Conservation (phyloP, 1,284 basidiomycete species). For the Chondrostereum purpureum region DNA sequence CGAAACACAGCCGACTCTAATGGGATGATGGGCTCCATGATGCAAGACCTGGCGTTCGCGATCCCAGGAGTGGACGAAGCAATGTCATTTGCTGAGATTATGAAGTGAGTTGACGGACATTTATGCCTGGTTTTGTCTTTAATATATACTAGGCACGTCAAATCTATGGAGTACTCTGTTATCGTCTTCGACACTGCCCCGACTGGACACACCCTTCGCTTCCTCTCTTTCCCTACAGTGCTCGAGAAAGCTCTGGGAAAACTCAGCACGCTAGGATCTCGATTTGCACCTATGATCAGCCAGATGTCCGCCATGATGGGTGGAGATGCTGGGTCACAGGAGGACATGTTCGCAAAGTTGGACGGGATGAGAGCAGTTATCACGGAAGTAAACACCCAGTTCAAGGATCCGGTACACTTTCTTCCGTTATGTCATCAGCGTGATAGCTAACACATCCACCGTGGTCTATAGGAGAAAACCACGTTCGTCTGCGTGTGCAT, state of each 20-base stretch:
- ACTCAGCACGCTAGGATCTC: constrained; percentile 83
- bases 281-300: constrained; percentile 96
- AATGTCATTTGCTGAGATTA: constrained; percentile 99
- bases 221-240: constrained; percentile 96
- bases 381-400: constrained; percentile 98
- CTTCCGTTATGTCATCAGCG: constrained; percentile 1
- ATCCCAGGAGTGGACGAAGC: constrained; percentile 99
- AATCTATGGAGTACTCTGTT: constrained; percentile 99
- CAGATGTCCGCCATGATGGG: constrained; percentile 98
- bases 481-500: constrained; percentile 99
- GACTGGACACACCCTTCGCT: constrained; percentile 96
- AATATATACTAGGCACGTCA: constrained; percentile 73
- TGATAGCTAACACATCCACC: constrained; percentile 1
- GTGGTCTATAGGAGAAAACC: constrained; percentile 77
- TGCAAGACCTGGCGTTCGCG: constrained; percentile 98
- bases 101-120: constrained; percentile 71
- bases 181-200: constrained; percentile 99
- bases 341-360: constrained; percentile 98
- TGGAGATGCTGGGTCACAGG: constrained; percentile 77
- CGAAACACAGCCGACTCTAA: constrained; percentile 76
- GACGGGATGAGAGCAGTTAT: constrained; percentile 97
- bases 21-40: constrained; percentile 98
- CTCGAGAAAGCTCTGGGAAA: constrained; percentile 97
- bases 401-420: constrained; percentile 87
- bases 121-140: constrained; percentile 5